These are phyloP conservation scores for Colletotrichum godetiae DNA, from an alignment of 2,329 filamentous ascomycete genomes.

Conservation along the genomic window DNA sequence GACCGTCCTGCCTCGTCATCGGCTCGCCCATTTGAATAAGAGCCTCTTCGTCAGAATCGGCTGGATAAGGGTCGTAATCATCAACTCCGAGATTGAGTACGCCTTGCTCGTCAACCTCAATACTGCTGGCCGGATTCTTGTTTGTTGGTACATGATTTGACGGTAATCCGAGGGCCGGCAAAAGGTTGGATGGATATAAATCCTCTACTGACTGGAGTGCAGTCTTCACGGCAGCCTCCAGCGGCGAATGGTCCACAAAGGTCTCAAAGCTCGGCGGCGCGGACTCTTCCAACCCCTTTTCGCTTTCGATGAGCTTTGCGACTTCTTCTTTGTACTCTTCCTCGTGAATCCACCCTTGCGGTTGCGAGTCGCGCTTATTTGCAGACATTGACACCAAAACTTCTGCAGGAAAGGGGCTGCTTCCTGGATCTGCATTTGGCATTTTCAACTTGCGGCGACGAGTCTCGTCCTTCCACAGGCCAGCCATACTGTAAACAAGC, in stretches of 20 bases:
- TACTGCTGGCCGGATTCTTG: slow-evolving; percentile 52
- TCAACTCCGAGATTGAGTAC: slow-evolving; percentile 60
- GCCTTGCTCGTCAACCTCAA: slow-evolving; percentile 74
- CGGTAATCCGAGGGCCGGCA: slow-evolving; percentile 56
- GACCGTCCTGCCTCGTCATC: neutral
- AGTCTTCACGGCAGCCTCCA: slow-evolving; percentile 75
- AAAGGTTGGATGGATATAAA: slow-evolving; percentile 77
- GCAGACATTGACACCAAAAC: slow-evolving; percentile 91
- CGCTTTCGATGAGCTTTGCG: slow-evolving; percentile 70
- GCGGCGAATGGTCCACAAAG: slow-evolving; percentile 68
- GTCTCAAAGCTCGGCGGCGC: slow-evolving; percentile 68
- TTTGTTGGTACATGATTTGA: slow-evolving; percentile 44
- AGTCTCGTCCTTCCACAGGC: slow-evolving; percentile 91
- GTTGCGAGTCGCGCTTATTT: slow-evolving; percentile 76
- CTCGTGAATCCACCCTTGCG: slow-evolving; percentile 94
- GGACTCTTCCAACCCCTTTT: slow-evolving; percentile 62
- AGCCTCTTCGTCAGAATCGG: slow-evolving; percentile 66
- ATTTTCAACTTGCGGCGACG: slow-evolving; percentile 80
- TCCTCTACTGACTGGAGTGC: slow-evolving; percentile 87
- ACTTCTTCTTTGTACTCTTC: slow-evolving; percentile 81
- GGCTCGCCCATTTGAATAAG: slow-evolving; percentile 43
- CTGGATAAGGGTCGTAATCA: slow-evolving; percentile 59
- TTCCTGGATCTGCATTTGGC: slow-evolving; percentile 71
- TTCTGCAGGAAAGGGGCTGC: slow-evolving; percentile 83
- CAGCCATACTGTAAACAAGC: slow-evolving; percentile 92